These are phyloP conservation scores for Calonectria henricotiae DNA, from an alignment of 2,329 filamentous ascomycete species.

Conservation along the genomic window DNA sequence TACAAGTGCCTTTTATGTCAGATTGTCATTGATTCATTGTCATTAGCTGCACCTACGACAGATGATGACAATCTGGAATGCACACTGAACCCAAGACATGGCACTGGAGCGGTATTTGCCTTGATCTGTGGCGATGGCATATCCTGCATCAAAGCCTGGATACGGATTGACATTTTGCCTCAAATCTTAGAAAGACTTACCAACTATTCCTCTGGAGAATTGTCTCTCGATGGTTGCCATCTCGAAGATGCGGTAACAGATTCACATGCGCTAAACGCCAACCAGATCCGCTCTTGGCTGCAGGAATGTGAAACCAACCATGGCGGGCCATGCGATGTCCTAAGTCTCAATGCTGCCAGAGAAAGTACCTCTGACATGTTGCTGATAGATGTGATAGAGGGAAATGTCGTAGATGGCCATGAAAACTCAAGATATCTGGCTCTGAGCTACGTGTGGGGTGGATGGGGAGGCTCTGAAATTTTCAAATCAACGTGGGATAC, in stretches of 20 bases:
- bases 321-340: background rate
- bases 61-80: background rate
- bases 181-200: background rate
- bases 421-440: background rate
- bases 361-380: background rate
- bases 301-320: background rate
- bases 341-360: background rate
- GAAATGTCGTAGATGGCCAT: background rate
- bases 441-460: slow-evolving; percentile 7
- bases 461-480: background rate
- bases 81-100: slow-evolving; percentile 4
- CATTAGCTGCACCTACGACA: background rate
- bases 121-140: slow-evolving; percentile 2
- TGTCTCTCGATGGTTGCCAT: background rate
- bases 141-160: slow-evolving; percentile 3
- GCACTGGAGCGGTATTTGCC: background rate
- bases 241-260: background rate
- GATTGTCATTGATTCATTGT: background rate
- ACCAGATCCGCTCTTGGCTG: background rate
- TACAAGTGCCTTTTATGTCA: background rate
- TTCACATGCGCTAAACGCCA: background rate
- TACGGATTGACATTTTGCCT: background rate
- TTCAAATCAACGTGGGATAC: background rate
- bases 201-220: background rate
- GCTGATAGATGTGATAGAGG: slow-evolving; percentile 1